These are phyloP conservation scores for Macrolepiota albuminosa DNA, from an alignment of 768 basidiomycete genomes.

Conservation along the genomic window DNA sequence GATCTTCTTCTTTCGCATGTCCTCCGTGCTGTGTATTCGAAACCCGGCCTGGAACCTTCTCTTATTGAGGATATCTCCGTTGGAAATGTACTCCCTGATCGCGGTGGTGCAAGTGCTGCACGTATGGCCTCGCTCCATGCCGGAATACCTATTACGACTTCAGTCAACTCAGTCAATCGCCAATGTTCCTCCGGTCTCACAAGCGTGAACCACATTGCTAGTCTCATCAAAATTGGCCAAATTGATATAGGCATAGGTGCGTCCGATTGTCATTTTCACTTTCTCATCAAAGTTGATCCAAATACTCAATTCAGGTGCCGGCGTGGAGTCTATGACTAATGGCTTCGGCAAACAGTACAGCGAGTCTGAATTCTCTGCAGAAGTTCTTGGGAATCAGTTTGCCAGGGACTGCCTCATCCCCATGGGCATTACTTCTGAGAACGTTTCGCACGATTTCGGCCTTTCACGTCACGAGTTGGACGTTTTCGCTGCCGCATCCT, in stretches of 20 bases:
- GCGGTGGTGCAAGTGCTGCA: constrained; percentile 75
- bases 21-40: constrained; percentile 65
- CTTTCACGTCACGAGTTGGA: constrained; percentile 77
- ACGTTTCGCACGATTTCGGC: constrained; percentile 77
- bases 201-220: constrained; percentile 78
- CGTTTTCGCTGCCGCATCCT: constrained; percentile 78
- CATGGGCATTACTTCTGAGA: constrained; percentile 94
- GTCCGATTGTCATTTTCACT: constrained; percentile 19
- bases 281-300: neutral
- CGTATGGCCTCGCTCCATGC: constrained; percentile 86
- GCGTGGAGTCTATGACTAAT: constrained; percentile 88
- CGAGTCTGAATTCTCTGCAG: constrained; percentile 59
- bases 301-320: constrained; percentile 50
- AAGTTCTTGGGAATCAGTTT: constrained; percentile 60
- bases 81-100: constrained; percentile 87
- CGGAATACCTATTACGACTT: constrained; percentile 72
- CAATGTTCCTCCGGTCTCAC: constrained; percentile 89
- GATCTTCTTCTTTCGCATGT: constrained; percentile 78
- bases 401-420: constrained; percentile 82
- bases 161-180: constrained; percentile 82
- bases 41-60: constrained; percentile 67
- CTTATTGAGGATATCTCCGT: constrained; percentile 83
- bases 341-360: constrained; percentile 57
- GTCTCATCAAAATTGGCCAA: constrained; percentile 72
- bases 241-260: constrained; percentile 88